phyloP scores from a whole-genome alignment of 192 early-diverging fungal species.

The Coemansia brasiliensis region DNA sequence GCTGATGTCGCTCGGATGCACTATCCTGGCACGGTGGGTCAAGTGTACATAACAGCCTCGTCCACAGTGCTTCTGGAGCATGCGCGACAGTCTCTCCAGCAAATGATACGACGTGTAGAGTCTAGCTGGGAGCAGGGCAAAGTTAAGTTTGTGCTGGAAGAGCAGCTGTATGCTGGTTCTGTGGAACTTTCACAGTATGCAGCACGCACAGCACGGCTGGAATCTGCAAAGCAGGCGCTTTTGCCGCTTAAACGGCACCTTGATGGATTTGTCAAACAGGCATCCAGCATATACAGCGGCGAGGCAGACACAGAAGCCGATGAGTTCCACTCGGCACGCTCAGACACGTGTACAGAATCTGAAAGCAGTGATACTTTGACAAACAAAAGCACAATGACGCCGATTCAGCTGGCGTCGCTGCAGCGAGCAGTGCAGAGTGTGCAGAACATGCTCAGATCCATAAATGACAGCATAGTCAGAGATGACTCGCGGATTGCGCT shows the following conservation, averaged over 20 bases:
- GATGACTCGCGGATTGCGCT: slow-evolving; percentile 37
- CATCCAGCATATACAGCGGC: slow-evolving; percentile 14
- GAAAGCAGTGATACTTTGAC: not conserved
- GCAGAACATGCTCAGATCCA: slow-evolving; percentile 45
- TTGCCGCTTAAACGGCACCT: not conserved
- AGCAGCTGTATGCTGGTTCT: slow-evolving; percentile 3
- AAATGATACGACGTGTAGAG: slow-evolving; percentile 12
- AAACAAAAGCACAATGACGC: slow-evolving; percentile 8
- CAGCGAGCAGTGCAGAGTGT: slow-evolving; percentile 49
- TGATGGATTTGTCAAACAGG: slow-evolving; percentile 7
- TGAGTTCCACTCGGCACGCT: slow-evolving; percentile 42
- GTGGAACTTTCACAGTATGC: not conserved
- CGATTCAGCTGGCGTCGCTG: slow-evolving; percentile 48
- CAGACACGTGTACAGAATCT: slow-evolving; percentile 13
- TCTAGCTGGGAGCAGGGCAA: not conserved
- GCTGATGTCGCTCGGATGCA: slow-evolving; percentile 8
- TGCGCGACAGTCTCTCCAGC: slow-evolving; percentile 28
- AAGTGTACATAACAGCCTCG: slow-evolving; percentile 35
- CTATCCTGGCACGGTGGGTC: slow-evolving; percentile 26
- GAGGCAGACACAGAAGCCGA: slow-evolving; percentile 21
- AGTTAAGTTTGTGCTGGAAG: slow-evolving; percentile 13
- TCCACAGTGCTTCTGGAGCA: slow-evolving; percentile 48
- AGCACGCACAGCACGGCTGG: not conserved
- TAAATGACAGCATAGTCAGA: slow-evolving; percentile 40
- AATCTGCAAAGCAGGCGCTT: not conserved